A percentile compares a stretch with the other conserved stretches of the same genome.
phyloP scores from a whole-genome alignment of 306 rosid species.

The Cucumis sativus region Cucumber_9930_V3 NC_026656.2:8786001-8786500 shows the following conservation, averaged over 20 bases:
- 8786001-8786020: neutral
- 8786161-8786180: neutral
- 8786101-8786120: neutral
- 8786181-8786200: neutral
- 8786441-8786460: conserved; percentile 9
- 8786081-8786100: neutral
- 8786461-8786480: conserved; percentile 37
- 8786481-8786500: conserved; percentile 35
- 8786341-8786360: neutral
- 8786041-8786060: neutral
- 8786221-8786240: neutral
- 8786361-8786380: neutral
- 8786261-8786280: neutral
- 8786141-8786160: neutral
- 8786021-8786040: neutral
- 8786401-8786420: neutral
- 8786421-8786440: neutral
- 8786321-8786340: too few relatives aligned
- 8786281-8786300: neutral
- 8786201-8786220: neutral
- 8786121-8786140: neutral
- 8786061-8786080: neutral
- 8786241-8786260: neutral
- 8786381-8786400: neutral
- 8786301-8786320: neutral